These are phyloP conservation scores for Trichopus zeylanicus DNA, from an alignment of 116 monocot species.

Conservation along the genomic window DNA sequence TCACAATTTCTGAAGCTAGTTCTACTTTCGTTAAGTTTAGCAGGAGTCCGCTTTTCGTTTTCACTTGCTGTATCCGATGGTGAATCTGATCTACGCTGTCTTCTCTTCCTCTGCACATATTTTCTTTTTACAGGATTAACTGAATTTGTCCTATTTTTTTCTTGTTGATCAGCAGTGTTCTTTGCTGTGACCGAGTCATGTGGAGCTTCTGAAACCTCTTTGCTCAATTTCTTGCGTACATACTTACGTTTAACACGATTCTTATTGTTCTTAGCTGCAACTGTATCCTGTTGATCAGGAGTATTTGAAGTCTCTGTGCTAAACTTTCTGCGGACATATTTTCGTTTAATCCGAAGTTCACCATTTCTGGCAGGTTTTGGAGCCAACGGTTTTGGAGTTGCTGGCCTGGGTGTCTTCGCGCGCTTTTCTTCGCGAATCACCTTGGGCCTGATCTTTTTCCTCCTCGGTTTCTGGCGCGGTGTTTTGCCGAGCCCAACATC, in stretches of 20 bases:
- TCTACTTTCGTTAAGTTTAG: not conserved
- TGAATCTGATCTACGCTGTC: not conserved
- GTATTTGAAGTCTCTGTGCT: not conserved
- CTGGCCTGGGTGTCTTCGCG: conserved; percentile 15
- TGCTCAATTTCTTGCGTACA: too few relatives aligned
- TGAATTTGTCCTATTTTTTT: not conserved
- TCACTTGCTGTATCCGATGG: not conserved
- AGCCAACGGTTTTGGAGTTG: conserved; percentile 16
- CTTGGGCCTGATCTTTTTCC: conserved; percentile 50
- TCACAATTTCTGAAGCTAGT: not conserved
- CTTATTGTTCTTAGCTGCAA: too few relatives aligned
- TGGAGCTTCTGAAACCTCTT: too few relatives aligned
- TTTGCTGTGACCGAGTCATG: not conserved
- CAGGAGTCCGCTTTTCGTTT: too few relatives aligned
- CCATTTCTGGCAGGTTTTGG: conserved; percentile 20
- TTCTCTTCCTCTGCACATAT: not conserved
- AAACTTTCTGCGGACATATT: not conserved
- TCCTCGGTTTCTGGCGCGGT: conserved; percentile 22
- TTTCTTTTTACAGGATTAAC: conserved; percentile 8
- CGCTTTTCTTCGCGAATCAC: conserved; percentile 37
- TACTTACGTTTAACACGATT: too few relatives aligned
- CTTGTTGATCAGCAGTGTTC: not conserved
- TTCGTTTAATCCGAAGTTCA: conserved; percentile 5
- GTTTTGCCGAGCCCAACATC: conserved; percentile 25
- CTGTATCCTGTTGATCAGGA: too few relatives aligned